Evolutionary conservation across 179 eudicot genomes (phyloP), one percentile per base, ranked within the genome.

Genomic region (Carnegiea gigantea): DNA sequence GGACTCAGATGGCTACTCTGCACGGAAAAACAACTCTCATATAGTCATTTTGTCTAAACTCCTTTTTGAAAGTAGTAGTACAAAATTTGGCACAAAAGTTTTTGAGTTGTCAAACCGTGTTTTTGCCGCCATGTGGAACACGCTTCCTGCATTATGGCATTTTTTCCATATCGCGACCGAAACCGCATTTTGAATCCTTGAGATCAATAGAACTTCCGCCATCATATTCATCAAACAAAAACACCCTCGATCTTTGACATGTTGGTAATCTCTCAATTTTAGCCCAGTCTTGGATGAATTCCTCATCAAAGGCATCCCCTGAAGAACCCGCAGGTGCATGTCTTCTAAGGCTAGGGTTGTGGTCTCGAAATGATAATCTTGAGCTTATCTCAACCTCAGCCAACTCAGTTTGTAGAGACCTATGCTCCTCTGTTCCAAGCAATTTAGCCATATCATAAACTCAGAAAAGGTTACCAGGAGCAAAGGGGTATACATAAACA

Each of bases 301-400:
- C 90, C 77, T 87, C 87, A 73, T 85, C 85, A 40, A 79, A 28
- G 30, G 65, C 76, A 83, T 79, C 80, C 65, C 82, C 77, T 26
- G 80, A 84, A 82, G 90, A 84, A 74, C 74, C 74, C 38, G 77
- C 67, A 26, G 81, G 84, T 26, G 86, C 82, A 81, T 46, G 82
- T 77, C 86, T 86, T 65, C 88, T 74, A 44, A 82, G 78, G 83
- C 93, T 85, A 38, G 90, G 79, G 24, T 85, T 83, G 4, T 53
- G 82, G 38, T 75, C 79, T 60, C 78, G 88, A 71, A 85, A 85
- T 21, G 91, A 87, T 36, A 91, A 83, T 70, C 89, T 89, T 77
- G 89, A 84, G 81, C 90, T 92, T 81, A 84, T 83, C 79, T 91
- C 92, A 24, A 81, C 40, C 64, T 89, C 96, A 49, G 87, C 77